Evolutionary conservation across 1,139 yeast genomes (phyloP), one percentile per base, ranked within the genome.

Genomic region (Hyphopichia wangnamkhiaoensis): DNA sequence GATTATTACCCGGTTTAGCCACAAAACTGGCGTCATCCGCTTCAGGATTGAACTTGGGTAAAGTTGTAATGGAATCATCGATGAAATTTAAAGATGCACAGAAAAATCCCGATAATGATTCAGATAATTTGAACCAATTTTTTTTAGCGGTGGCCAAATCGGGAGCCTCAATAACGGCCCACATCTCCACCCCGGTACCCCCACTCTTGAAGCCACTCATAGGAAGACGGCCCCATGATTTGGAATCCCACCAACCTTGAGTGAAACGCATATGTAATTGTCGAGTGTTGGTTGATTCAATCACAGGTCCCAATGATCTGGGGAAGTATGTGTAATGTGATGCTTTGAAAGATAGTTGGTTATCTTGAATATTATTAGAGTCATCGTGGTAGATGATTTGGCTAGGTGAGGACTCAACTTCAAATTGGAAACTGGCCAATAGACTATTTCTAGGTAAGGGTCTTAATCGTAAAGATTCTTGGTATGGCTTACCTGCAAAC

Each of bases 231-330:
- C 98, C 98, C 95, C 97, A 93, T 5, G 76, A 67, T 44, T 85
- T 88, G 0, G 91, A 71, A 54, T 93, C 96, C 95, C 97, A 93
- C 84, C 93, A 86, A 1, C 98, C 99, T 58, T 89, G 95, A 1
- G 95, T 80, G 58, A 94, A 91, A 37, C 97, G 65, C 43, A 93
- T 65, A 58, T 88, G 96, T 37, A 94, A 68, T 50, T 88, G 93
- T 40, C 86, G 70, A 0, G 95, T 78, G 43, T 76, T 73, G 2
- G 95, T 76, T 12, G 75, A 65, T 33, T 79, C 82, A 18, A 94
- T 56, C 5, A 93, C 74, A 28, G 95, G 95, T 1, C 91, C 93
- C 14, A 94, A 65, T 0, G 91, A 72, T 44, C 88, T 76, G 0
- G 98, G 97, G 51, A 93, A 90, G 23, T 80, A 74, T 3, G 80